These are phyloP conservation scores for Phoma herbarum DNA, from an alignment of 2,329 filamentous ascomycete genomes.

Conservation along the genomic window DNA sequence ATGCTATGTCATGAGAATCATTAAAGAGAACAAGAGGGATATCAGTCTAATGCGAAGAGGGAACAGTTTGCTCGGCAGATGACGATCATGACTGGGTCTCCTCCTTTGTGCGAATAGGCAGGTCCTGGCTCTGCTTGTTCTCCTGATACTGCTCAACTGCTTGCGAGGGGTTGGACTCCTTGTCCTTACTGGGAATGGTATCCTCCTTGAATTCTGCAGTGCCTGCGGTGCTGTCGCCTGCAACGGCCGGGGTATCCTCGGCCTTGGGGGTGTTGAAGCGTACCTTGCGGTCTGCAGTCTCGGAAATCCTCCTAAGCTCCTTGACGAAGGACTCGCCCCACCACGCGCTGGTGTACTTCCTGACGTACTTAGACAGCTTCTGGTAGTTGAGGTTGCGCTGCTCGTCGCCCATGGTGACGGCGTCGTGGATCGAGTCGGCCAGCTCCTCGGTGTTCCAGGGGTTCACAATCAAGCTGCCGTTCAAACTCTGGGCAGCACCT, in stretches of 20 bases:
- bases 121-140: constrained; percentile 13
- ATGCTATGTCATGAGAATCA: constrained; percentile 17
- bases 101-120: constrained; percentile 25
- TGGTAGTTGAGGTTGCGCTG: constrained; percentile 86
- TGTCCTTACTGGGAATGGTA: constrained; percentile 23
- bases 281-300: constrained; percentile 61
- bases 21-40: constrained; percentile 15
- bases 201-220: not conserved
- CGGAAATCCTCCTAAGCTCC: constrained; percentile 73
- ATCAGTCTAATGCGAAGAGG: constrained; percentile 18
- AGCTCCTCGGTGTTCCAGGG: constrained; percentile 98
- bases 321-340: constrained; percentile 94
- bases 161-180: constrained; percentile 24
- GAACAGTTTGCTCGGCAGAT: constrained; percentile 1
- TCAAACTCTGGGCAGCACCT: constrained; percentile 91
- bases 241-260: constrained; percentile 7
- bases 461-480: constrained; percentile 93
- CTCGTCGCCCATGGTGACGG: constrained; percentile 95
- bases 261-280: constrained; percentile 26
- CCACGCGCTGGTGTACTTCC: constrained; percentile 96
- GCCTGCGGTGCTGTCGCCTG: constrained; percentile 2
- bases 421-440: constrained; percentile 90
- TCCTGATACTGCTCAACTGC: constrained; percentile 21
- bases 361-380: constrained; percentile 93
- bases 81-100: constrained; percentile 18